Evolutionary conservation across 108 stramenopile species (phyloP).

Genomic region (Parmales sp.): DNA sequence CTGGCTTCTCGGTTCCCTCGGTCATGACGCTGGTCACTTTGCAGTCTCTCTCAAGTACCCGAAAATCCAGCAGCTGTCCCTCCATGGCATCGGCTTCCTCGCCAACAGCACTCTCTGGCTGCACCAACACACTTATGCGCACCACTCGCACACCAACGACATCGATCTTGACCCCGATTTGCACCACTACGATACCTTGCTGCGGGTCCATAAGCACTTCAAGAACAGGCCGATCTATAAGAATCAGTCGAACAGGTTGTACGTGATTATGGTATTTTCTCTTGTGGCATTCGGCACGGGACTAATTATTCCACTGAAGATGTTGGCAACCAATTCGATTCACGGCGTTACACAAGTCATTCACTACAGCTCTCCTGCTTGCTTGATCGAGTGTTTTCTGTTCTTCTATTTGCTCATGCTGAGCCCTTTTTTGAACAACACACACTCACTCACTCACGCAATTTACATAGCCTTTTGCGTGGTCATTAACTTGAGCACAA

Average conservation of each 20-base stretch:
- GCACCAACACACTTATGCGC: conserved; percentile 61
- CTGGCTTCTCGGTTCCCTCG: conserved; percentile 52
- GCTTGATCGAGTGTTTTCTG: conserved; percentile 21
- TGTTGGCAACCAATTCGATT: conserved; percentile 21
- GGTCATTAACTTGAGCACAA: conserved; percentile 28
- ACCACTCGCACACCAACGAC: conserved; percentile 54
- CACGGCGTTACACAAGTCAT: conserved; percentile 26
- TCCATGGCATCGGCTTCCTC: conserved; percentile 45
- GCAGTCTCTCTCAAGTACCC: conserved; percentile 28
- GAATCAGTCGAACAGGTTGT: conserved; percentile 26
- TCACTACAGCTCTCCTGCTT: conserved; percentile 20
- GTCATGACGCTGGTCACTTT: conserved; percentile 59
- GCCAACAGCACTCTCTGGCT: conserved; percentile 59
- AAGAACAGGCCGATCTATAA: conserved; percentile 12
- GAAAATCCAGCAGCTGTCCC: conserved; percentile 29
- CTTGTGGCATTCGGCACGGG: conserved; percentile 43
- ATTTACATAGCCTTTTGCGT: conserved; percentile 18
- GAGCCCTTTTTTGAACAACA: conserved; percentile 26
- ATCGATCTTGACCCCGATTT: conserved; percentile 53
- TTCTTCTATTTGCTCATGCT: conserved; percentile 34
- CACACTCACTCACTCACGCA: conserved; percentile 1
- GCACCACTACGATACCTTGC: conserved; percentile 40
- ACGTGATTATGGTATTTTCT: conserved; percentile 37
- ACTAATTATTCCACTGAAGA: conserved; percentile 39
- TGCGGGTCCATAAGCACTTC: conserved; percentile 36